phyloP scores from a whole-genome alignment of 495 filamentous ascomycete genomes.

The Neurospora intermedia region DNA sequence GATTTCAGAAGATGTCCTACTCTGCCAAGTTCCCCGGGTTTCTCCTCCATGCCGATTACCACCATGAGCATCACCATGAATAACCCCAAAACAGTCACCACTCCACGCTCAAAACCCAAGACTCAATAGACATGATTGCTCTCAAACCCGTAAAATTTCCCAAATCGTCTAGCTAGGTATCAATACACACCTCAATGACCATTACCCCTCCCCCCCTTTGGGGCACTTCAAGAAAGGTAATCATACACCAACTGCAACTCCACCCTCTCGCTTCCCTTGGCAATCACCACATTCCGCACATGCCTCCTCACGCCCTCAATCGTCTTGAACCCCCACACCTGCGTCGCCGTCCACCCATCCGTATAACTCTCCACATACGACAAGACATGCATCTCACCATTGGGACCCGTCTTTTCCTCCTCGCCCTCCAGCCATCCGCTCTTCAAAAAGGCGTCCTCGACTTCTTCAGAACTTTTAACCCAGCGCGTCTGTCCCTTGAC shows the following conservation, averaged over 20 bases:
- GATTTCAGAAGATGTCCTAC: background rate
- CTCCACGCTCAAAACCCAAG: background rate
- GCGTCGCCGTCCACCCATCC: slow-evolving; percentile 48
- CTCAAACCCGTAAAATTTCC: background rate
- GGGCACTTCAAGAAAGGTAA: slow-evolving; percentile 23
- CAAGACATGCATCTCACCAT: slow-evolving; percentile 39
- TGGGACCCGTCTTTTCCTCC: slow-evolving; percentile 36
- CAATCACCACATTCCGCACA: slow-evolving; percentile 52
- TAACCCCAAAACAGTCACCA: background rate
- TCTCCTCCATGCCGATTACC: background rate
- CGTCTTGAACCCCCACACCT: slow-evolving; percentile 45
- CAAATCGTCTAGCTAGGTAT: background rate
- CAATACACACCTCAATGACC: background rate
- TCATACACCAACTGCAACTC: slow-evolving; percentile 67
- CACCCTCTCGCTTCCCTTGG: slow-evolving; percentile 51
- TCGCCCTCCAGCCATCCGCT: slow-evolving; percentile 43
- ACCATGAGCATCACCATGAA: background rate
- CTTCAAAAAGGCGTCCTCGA: slow-evolving; percentile 35
- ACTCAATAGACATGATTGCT: background rate
- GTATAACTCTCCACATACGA: slow-evolving; percentile 44
- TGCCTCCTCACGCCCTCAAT: slow-evolving; percentile 53
- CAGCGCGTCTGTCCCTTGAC: slow-evolving; percentile 54
- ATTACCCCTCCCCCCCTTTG: background rate
- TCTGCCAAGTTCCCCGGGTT: background rate
- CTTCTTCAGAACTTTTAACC: slow-evolving; percentile 21